Base-by-base conservation (phyloP, 257 asterid species). In the Nyctanthes arbortristis region DNA sequence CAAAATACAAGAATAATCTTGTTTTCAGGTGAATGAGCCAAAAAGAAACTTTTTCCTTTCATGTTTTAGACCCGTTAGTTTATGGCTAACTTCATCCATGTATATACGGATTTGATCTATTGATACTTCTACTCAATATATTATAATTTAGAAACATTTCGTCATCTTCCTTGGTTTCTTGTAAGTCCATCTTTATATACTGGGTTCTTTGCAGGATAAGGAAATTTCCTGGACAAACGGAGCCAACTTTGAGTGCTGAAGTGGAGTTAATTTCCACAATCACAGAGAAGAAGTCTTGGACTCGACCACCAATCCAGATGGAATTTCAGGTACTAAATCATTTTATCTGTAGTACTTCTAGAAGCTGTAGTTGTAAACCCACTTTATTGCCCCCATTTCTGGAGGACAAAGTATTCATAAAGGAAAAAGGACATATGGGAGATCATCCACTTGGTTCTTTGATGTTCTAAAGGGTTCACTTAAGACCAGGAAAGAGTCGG, bases 191-290 rank as follows among this genome's bases (percentile, higher is more conserved):
- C 63, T 63, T 67, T 37, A 55, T 62, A 32, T 66, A 36, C 35
- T 73, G 71, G 37, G 25, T 43, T 71, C 28, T 62, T 67, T 80
- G 72, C 93, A 93, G 99, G 95, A 93, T 93, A 71, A 83, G 90
- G 77, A 93, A 93, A 83, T 93, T 93, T 71, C 99, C 99, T 22
- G 99, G 99, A 55, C 99, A 93, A 84, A 93, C 97, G 71, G 99
- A 93, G 80, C 89, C 99, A 47, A 93, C 99, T 52, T 71, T 93
- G 84, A 93, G 99, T 74, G 99, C 99, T 67, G 99, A 93, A 80
- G 90, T 93, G 65, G 99, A 93, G 82, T 83, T 93, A 79, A 93
- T 93, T 79, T 89, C 99, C 43, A 93, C 99, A 62, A 89, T 93
- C 43, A 87, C 85, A 29, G 99, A 93, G 71, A 93, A 93, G 91